Conservation (phyloP, 768 basidiomycete genomes). For the Serpula lacrymans region DNA sequence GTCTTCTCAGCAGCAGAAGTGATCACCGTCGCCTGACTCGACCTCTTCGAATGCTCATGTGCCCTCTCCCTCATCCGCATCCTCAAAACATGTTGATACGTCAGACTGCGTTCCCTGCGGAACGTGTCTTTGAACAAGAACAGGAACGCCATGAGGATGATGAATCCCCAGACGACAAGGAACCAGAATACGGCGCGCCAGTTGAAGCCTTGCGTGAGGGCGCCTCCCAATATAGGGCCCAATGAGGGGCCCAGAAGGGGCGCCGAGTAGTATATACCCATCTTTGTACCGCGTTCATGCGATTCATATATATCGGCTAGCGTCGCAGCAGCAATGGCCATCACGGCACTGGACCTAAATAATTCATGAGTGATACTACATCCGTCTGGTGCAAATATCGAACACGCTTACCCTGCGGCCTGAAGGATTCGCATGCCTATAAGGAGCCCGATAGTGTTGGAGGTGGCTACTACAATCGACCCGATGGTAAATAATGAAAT, state of each 20-base stretch:
- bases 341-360: conserved; percentile 58
- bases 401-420: conserved; percentile 52
- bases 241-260: conserved; percentile 74
- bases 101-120: conserved; percentile 74
- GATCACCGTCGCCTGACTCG: conserved; percentile 21
- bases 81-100: conserved; percentile 67
- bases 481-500: conserved; percentile 52
- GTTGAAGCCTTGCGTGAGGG: conserved; percentile 57
- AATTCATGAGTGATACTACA: conserved; percentile 9
- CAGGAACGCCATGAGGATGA: conserved; percentile 53
- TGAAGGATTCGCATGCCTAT: conserved; percentile 72
- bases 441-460: conserved; percentile 48
- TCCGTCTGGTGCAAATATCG: conserved; percentile 3
- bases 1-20: conserved; percentile 1
- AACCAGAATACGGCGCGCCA: conserved; percentile 90
- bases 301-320: conserved; percentile 78
- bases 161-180: conserved; percentile 57
- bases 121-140: conserved; percentile 81
- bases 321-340: conserved; percentile 72
- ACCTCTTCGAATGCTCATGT: conserved; percentile 13
- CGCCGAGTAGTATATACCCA: conserved; percentile 80
- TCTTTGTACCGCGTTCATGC: conserved; percentile 69
- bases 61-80: conserved; percentile 31
- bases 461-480: conserved; percentile 53
- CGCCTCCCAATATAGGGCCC: conserved; percentile 71